Base-by-base conservation (phyloP, 1,284 basidiomycete genomes). In the Naganishia liquefaciens region DNA sequence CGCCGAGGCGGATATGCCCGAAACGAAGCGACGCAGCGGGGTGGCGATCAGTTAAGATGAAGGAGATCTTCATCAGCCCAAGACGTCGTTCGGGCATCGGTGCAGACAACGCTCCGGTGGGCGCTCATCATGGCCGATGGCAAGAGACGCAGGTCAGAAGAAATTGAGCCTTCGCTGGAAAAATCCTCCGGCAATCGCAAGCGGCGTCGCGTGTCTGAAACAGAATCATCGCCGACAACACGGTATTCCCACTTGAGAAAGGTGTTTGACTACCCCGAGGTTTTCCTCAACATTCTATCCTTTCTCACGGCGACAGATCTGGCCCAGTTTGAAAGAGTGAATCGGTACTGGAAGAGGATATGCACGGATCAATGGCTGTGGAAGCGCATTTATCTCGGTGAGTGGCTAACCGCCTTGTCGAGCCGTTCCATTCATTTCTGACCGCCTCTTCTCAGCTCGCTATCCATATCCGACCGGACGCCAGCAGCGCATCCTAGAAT, bases 241-340 rank as follows among this genome's bases (percentile, higher is more conserved):
- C 27, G 21, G 5, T 52, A 37, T n/a, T 33, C 28, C 1, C 51
- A 13, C 42, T 30, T 44, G 49, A 44, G 28, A n/a, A 71, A 69
- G 43, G 68, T 76, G 21, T 77, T 76, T 63, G 68, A 67, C 1
- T 76, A 75, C 50, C 73, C 77, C 58, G 78, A 79, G 71, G 72
- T 79, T 40, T 78, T 79, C 62, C 71, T 79, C 3, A 73, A 76
- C 37, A 74, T 79, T 28, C 68, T 79, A 11, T 72, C 71, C 3
- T 77, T 75, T 54, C 70, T 79, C 9, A 44, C 66, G 15, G 68
- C 74, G 7, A 51, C 64, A 17, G 75, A 77, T 27, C 70, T 79
- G 13, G 75, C 73, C 0, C 64, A 51, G n/a, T 70, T 73, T 3
- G 77, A 79, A 67, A 60, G 70, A 1, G 77, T 79, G 4, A 73